Conservation (phyloP, 768 basidiomycete species). For the Galerina sulciceps region DNA sequence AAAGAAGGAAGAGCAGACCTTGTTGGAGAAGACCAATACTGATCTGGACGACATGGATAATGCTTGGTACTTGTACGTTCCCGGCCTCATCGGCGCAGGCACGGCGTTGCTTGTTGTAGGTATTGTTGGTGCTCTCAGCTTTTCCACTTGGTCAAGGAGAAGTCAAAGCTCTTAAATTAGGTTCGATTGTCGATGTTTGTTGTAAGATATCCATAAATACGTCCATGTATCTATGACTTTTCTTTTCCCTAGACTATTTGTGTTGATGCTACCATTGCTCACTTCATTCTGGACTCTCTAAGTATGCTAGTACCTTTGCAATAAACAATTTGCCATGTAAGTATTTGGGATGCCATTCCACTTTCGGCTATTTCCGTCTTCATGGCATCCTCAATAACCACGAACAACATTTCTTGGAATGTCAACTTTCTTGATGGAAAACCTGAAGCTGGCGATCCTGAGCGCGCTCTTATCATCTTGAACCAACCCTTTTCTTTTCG, state of each 20-base stretch:
- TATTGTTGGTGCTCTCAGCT: conserved; percentile 76
- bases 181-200: neutral
- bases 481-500: conserved; percentile 82
- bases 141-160: conserved; percentile 71
- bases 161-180: conserved; percentile 57
- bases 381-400: conserved; percentile 1
- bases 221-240: conserved; percentile 1
- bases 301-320: neutral
- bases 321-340: neutral
- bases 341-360: neutral
- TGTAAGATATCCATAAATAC: neutral
- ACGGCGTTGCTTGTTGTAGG: conserved; percentile 81
- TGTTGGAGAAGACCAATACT: conserved; percentile 45
- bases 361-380: conserved; percentile 4
- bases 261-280: neutral
- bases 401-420: conserved; percentile 37
- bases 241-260: neutral
- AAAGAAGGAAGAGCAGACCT: conserved; percentile 59
- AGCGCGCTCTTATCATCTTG: conserved; percentile 77
- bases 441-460: conserved; percentile 5
- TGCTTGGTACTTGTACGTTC: conserved; percentile 82
- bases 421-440: conserved; percentile 41
- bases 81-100: conserved; percentile 82
- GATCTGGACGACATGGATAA: conserved; percentile 65
- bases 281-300: conserved; percentile 2